Evolutionary conservation across 345 rosid genomes (phyloP).

Genomic region (rapeseed (Brassica napus)): DNA sequence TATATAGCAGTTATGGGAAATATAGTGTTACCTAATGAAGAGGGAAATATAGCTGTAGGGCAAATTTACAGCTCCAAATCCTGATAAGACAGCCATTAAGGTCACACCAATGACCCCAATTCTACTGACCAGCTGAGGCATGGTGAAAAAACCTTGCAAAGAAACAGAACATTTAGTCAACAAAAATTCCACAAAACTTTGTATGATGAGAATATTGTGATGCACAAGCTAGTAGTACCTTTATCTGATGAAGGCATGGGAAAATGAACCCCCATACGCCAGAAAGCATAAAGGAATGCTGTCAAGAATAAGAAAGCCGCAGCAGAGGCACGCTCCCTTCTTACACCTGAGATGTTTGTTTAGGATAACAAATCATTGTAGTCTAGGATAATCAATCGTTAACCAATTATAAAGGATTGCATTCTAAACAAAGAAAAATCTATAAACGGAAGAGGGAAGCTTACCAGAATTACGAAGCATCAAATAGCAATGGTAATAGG

Average conservation of each 20-base stretch:
- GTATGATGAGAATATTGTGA: background rate
- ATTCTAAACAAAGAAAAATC: slow-evolving; percentile 5
- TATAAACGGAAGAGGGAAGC: background rate
- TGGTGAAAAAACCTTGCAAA: slow-evolving; percentile 76
- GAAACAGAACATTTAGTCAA: slow-evolving; percentile 26
- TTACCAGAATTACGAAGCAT: slow-evolving; percentile 90
- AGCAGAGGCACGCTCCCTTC: slow-evolving; percentile 88
- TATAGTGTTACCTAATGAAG: slow-evolving; percentile 68
- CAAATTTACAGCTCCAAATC: slow-evolving; percentile 97
- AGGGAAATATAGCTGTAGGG: slow-evolving; percentile 98
- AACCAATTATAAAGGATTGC: background rate
- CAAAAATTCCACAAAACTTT: background rate
- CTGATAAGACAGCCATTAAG: slow-evolving; percentile 94
- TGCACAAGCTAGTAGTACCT: slow-evolving; percentile 45
- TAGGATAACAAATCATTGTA: background rate
- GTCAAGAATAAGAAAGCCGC: slow-evolving; percentile 86
- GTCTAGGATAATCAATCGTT: background rate
- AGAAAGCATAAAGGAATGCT: slow-evolving; percentile 91
- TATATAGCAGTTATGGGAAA: background rate
- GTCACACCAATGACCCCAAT: slow-evolving; percentile 98
- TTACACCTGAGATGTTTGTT: slow-evolving; percentile 54
- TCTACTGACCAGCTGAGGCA: slow-evolving; percentile 95
- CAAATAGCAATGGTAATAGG: slow-evolving; percentile 95
- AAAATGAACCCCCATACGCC: slow-evolving; percentile 99
- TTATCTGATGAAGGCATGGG: slow-evolving; percentile 96